Evolutionary conservation across 139 green algal species (phyloP), one percentile per base, ranked within the genome.

Genomic region (Chlorella ohadii): DNA sequence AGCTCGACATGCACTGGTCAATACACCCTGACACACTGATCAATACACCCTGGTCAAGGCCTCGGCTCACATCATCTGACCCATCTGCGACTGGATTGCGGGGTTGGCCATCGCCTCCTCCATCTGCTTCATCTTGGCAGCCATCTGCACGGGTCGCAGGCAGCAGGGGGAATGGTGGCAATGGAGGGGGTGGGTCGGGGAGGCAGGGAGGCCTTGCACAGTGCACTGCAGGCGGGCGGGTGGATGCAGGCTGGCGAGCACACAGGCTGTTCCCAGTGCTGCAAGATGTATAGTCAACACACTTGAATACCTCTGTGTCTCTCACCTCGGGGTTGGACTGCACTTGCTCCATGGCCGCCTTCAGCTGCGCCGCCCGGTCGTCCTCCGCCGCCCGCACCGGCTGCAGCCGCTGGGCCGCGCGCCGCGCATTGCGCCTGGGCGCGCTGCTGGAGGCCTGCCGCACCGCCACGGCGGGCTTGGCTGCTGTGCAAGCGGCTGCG

Each of bases 41-140:
- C 44, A 51, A 68, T n/a, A 31, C 23, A 20, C 20, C 22, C 23
- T 66, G 59, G 13, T 66, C 20, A 28, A 17, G 33, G 23, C 31
- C 68, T 23, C 68, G 20, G 0, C 76, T 55, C 34, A 76, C 88
- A 78, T 86, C 25, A 90, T 86, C 39, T 81, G 20, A 2, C 61
- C 25, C 67, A 91, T 84, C 65, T 84, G 75, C 1, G 68, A 51
- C 73, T 84, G 78, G 41, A 89, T 59, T 11, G 68, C 78, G 4
- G 83, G 77, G 79, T 90, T 86, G 41, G 89, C 72, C 87, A 91
- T 88, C 3, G 71, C 57, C 86, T 95, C 88, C 84, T 97, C 84
- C 86, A 96, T 92, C 51, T 86, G 68, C 72, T 91, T 80, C 86
- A 95, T 88, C 72, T 91, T 84, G 47, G 79, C 59, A 27, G 75